These are phyloP conservation scores for Kuraishia piskuri DNA, from an alignment of 805 yeast genomes.

Conservation along the genomic window DNA sequence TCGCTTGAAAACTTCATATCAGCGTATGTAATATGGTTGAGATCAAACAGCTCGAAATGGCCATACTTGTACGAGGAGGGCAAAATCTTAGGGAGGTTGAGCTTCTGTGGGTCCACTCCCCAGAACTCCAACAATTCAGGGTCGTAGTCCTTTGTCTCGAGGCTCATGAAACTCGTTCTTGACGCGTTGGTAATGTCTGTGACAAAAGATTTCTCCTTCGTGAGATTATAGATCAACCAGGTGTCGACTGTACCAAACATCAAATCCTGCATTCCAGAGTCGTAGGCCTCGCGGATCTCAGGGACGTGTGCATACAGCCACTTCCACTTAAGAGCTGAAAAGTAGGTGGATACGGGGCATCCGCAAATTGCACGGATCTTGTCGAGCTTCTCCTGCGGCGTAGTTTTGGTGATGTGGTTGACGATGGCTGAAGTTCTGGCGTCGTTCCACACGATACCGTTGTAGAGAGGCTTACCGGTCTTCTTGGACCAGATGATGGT, in stretches of 20 bases:
- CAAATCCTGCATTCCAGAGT: conserved; percentile 57
- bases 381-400: conserved; percentile 46
- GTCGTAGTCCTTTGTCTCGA: conserved; percentile 69
- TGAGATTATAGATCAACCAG: conserved; percentile 83
- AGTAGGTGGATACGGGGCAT: conserved; percentile 83
- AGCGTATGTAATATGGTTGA: conserved; percentile 39
- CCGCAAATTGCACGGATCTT: conserved; percentile 64
- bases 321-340: conserved; percentile 80
- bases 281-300: conserved; percentile 57
- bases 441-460: conserved; percentile 96
- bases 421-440: conserved; percentile 76
- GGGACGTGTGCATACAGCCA: conserved; percentile 84
- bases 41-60: conserved; percentile 52
- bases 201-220: conserved; percentile 59
- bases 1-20: conserved; percentile 42
- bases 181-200: conserved; percentile 91
- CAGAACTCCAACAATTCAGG: conserved; percentile 67
- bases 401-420: conserved; percentile 45
- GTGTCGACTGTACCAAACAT: conserved; percentile 94
- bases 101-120: conserved; percentile 61
- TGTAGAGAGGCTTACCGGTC: conserved; percentile 75
- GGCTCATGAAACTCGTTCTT: conserved; percentile 83
- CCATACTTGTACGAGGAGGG: conserved; percentile 79
- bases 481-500: conserved; percentile 78
- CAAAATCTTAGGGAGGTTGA: conserved; percentile 66